phyloP scores from a whole-genome alignment of 345 rosid genomes.

The Linum usitatissimum region DNA sequence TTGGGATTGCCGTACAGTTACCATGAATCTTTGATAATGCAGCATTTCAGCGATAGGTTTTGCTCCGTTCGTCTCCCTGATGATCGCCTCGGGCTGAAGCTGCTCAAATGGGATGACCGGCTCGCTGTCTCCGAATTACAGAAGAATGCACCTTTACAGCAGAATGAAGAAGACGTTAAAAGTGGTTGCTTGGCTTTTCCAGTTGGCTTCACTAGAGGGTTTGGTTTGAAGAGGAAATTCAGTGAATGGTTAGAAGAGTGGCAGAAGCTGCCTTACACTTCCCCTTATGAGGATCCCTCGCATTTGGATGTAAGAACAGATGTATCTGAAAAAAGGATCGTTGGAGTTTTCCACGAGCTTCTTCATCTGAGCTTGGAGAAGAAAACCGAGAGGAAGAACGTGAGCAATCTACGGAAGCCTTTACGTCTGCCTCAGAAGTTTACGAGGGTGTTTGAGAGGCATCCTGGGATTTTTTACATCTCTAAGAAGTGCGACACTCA shows the following conservation, averaged over 20 bases:
- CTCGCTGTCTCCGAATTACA: constrained; percentile 54
- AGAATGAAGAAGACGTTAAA: constrained; percentile 17
- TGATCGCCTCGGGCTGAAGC: constrained; percentile 48
- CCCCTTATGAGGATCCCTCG: constrained; percentile 53
- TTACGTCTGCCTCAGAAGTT: constrained; percentile 68
- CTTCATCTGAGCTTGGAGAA: constrained; percentile 66
- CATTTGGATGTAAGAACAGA: constrained; percentile 80
- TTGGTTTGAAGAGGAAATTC: constrained; percentile 69
- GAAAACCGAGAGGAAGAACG: constrained; percentile 60
- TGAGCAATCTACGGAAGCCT: constrained; percentile 66
- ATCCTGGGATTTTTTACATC: constrained; percentile 77
- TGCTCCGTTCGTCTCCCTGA: constrained; percentile 37
- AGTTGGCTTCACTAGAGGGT: constrained; percentile 64
- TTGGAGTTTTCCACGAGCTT: constrained; percentile 78
- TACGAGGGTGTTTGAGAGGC: constrained; percentile 77
- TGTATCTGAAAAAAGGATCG: constrained; percentile 72
- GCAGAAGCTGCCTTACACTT: constrained; percentile 74
- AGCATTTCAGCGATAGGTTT: constrained; percentile 33
- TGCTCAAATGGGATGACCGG: constrained; percentile 40
- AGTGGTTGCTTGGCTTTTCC: constrained; percentile 44
- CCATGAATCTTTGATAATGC: constrained; percentile 28
- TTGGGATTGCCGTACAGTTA: constrained; percentile 66
- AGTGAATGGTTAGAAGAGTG: constrained; percentile 74
- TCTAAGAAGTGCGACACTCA: constrained; percentile 54
- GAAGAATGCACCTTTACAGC: constrained; percentile 26